Conservation (phyloP, 129 eudicot species). For the Chrysanthemum lavandulifolium region DNA sequence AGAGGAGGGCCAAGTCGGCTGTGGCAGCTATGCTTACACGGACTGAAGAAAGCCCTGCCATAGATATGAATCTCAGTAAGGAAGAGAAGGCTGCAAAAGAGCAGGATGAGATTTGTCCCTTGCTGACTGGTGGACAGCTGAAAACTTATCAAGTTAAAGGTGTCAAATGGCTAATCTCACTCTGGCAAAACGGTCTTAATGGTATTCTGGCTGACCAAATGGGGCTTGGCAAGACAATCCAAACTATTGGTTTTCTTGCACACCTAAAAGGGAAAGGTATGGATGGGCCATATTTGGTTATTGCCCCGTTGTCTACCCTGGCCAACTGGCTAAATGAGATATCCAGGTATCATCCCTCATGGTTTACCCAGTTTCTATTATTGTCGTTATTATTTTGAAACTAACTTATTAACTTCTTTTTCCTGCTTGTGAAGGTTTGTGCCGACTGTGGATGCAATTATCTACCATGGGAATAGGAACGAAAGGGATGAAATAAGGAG, state of each 20-base stretch:
- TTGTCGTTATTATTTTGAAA: neutral
- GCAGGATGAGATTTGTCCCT: constrained; percentile 79
- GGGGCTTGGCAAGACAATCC: constrained; percentile 99
- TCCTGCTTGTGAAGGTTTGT: constrained; percentile 52
- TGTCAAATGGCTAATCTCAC: constrained; percentile 91
- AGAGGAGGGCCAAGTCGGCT: constrained; percentile 94
- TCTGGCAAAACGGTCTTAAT: constrained; percentile 97
- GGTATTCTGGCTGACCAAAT: constrained; percentile 99
- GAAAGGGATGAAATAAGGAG: constrained; percentile 68
- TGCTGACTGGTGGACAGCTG: constrained; percentile 92
- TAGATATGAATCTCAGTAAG: constrained; percentile 53
- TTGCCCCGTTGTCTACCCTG: constrained; percentile 96
- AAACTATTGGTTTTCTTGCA: constrained; percentile 93
- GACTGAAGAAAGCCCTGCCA: constrained; percentile 51
- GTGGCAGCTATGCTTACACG: constrained; percentile 95
- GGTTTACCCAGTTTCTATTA: neutral
- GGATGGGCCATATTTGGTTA: constrained; percentile 94
- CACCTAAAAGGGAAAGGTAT: constrained; percentile 96
- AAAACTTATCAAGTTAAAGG: constrained; percentile 95
- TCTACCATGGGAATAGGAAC: constrained; percentile 73
- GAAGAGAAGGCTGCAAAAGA: constrained; percentile 74
- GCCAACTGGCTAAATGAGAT: constrained; percentile 95
- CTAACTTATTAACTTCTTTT: neutral
- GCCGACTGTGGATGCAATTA: constrained; percentile 73
- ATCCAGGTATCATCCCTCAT: constrained; percentile 47